Evolutionary conservation across 2,329 filamentous ascomycete genomes (phyloP).

Genomic region (Lecanosticta acicola): DNA sequence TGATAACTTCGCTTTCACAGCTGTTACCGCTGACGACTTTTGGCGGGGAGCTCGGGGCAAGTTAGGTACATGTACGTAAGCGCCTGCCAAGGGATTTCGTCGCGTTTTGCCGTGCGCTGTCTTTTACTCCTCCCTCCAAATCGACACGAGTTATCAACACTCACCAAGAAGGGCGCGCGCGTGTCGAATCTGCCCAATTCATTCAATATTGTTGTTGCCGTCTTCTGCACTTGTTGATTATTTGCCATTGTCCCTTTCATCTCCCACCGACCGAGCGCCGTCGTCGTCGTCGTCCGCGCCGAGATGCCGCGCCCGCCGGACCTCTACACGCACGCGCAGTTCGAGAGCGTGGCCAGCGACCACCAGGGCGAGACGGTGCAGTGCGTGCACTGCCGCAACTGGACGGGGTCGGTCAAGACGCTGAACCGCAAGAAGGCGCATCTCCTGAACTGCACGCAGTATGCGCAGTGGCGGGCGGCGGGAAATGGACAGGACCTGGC

Average conservation of each 20-base stretch:
- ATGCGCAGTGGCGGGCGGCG: conserved; percentile 26
- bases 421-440: conserved; percentile 32
- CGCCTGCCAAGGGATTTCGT: neutral
- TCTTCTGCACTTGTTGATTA: neutral
- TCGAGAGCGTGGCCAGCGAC: conserved; percentile 23
- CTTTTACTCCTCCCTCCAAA: neutral
- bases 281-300: neutral
- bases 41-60: neutral
- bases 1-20: neutral
- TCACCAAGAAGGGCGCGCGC: no score
- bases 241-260: neutral
- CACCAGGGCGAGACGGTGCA: conserved; percentile 27
- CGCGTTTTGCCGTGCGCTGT: neutral
- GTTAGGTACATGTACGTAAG: neutral
- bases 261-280: neutral
- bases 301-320: conserved; percentile 25
- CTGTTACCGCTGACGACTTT: neutral
- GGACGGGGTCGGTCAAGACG: conserved; percentile 30
- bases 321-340: conserved; percentile 26
- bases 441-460: conserved; percentile 26
- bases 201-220: neutral
- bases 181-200: neutral
- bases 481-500: conserved; percentile 32
- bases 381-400: conserved; percentile 30
- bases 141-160: neutral